Base-by-base conservation (phyloP, 1,284 basidiomycete species). In the Pterula multifida region DNA sequence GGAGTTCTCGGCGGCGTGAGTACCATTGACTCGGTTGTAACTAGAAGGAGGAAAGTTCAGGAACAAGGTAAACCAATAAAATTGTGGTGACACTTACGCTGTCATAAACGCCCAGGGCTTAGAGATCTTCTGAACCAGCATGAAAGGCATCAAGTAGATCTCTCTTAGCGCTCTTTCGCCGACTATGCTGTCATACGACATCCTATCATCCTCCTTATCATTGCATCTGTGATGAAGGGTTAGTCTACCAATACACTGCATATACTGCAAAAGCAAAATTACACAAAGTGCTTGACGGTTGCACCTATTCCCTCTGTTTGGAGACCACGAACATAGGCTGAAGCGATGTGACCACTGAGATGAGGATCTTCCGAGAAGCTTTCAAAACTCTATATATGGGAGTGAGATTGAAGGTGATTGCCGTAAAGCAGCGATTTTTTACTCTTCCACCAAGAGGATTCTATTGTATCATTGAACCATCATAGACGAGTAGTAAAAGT, bases 291-390 rank as follows among this genome's bases (percentile, higher is more conserved):
- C 60, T 86, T 85, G 65, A 85, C 81, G 1, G 78, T 70, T 6
- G 73, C 75, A n/a, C 78, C 81, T 48, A 90, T 80, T 1, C 85
- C 84, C 22, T 75, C 73, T 24, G 64, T 72, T 62, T 90, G 87
- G 1, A 88, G 71, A 17, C 86, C 87, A 44, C 78, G 77, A 44
- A 89, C 72, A 58, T 87, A 90, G 2, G 82, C 73, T 0, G 85
- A 76, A 0, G 85, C 78, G 35, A 87, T 71, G 54, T 72, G 68
- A 19, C 88, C 88, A 19, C 81, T 82, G 3, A 87, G 72, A 50
- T 77, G 65, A 1, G 88, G 86, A 59, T 91, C 88, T 61, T 90
- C 88, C 0, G 85, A 85, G 67, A 86, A 90, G 39, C 81, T 84
- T 61, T 86, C 82, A 57, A 85, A 85, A 55, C 76, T 71, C 76